Evolutionary conservation across 164 flowering plant species (phyloP), one percentile per base, ranked within the genome.

Genomic region (Berberis vulgaris): DNA sequence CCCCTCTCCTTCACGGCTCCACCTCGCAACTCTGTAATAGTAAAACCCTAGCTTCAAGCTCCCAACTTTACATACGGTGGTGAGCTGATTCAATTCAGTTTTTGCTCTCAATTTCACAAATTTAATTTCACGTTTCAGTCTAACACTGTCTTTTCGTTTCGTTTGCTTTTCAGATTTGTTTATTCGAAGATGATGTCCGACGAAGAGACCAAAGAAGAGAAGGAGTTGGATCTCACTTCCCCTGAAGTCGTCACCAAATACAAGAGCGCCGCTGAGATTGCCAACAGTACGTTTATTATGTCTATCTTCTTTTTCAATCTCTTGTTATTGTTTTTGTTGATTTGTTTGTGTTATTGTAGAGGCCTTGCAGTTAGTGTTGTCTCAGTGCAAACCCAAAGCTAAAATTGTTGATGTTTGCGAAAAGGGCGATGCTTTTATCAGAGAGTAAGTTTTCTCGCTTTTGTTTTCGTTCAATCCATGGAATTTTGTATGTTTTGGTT

Each of bases 391-490:
- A 58, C 96, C 97, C 0, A 84, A 84, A 53, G 87, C 78, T 1
- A 93, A 85, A 80, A 76, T 93, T 65, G 97, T 90, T 8, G 98
- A 91, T 60, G 1, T 91, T 4, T 94, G 98, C 60, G 98, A 86
- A 75, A 86, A 81, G 65, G 97, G 93, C 10, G 98, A 94, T 78
- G 54, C 91, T 0, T 91, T 66, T 61, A 91, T 90, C 67, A 68
- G 82, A 78, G 95, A 88, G 98, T 93, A 73, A 75, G 94, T 54
- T 26, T 38, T 13, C 7, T 43, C 61, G 9, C 45, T 1, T 45
- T 12, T 44, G 40, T 50, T 45, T 58, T 39, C 26, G 26, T 26
- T 26, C 26, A 26, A 26, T 26, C 26, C 26, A 26, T 26, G 26
- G 26, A 26, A 26, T 26, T 26, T 26, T 26, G 26, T 26, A 26